Evolutionary conservation across 2,329 filamentous ascomycete species (phyloP), one percentile per base, ranked within the genome.

Genomic region (Whalleya microplaca): DNA sequence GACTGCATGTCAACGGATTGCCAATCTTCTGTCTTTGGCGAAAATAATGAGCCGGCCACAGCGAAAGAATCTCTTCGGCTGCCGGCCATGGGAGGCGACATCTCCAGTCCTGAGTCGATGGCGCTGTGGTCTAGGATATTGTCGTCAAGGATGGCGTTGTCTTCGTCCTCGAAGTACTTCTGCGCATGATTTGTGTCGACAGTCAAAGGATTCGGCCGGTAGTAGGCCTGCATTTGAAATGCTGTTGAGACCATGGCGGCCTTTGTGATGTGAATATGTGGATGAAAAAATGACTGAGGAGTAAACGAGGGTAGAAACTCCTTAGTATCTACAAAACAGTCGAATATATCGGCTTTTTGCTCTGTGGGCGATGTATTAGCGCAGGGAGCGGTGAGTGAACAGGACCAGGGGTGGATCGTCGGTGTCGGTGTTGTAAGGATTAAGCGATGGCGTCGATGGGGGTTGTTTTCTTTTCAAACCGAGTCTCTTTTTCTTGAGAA

Each of bases 11-110:
- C 84, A 56, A 86, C 80, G 16, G 83, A 80, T 58, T 84, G 81
- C 85, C 84, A 88, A 64, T 85, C 77, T 66, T 88, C 84, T 9
- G 80, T 79, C 75, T 88, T 88, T 63, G 84, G 84, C 19, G 85
- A 88, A 76, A 88, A 87, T 63, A 88, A 76, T 56, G 83, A 74
- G 16, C 78, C 74, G 51, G 80, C 78, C 47, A 85, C 78, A 60
- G 80, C 82, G 69, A 87, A 87, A 1, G 85, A 88, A 59, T 87
- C 84, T 72, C 84, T 78, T 66, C 85, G 79, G 78, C 84, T 86
- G 68, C 80, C 81, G 63, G 77, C 77, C 81, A 87, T 85, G 64
- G 80, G 80, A 41, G 85, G 84, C 49, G 85, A 87, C 75, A 87
- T 81, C 64, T 87, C 84, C 53, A 87, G 73, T 50, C 80, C 82